Percentiles rank a stretch among this genome's conserved stretches.
These are phyloP conservation scores for Keithomyces neogunnii DNA, from an alignment of 2,329 filamentous ascomycete species.

Conservation along the genomic window DNA sequence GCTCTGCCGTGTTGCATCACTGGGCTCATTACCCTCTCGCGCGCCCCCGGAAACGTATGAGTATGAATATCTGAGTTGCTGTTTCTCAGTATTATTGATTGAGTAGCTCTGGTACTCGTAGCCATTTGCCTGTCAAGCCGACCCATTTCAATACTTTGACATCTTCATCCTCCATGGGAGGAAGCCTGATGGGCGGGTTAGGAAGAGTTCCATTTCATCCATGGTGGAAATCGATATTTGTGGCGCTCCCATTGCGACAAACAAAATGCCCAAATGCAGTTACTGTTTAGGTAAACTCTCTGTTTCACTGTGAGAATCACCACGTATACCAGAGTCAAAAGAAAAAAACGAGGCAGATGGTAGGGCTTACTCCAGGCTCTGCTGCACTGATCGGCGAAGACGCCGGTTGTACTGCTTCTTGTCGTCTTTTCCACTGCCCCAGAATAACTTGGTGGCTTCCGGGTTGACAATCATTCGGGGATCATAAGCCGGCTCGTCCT, in stretches of 20 bases:
- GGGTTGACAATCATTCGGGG: constrained; percentile 80
- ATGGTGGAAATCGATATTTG: background rate
- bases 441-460: constrained; percentile 78
- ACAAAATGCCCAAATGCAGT: background rate
- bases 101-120: background rate
- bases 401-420: constrained; percentile 79
- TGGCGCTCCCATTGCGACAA: too few relatives aligned
- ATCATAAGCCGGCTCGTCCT: constrained; percentile 81
- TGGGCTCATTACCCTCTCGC: background rate
- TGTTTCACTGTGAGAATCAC: constrained; percentile 7
- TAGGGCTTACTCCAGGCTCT: constrained; percentile 51
- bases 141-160: background rate
- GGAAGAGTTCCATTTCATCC: too few relatives aligned
- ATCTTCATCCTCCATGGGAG: background rate
- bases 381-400: constrained; percentile 68
- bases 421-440: constrained; percentile 64
- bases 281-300: constrained; percentile 23
- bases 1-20: background rate
- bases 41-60: background rate
- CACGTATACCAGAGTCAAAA: background rate
- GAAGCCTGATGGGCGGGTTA: background rate
- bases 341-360: background rate
- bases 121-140: background rate
- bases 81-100: background rate
- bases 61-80: background rate